Evolutionary conservation across 768 basidiomycete species (phyloP).

Genomic region (Boletus rubroflammeus): DNA sequence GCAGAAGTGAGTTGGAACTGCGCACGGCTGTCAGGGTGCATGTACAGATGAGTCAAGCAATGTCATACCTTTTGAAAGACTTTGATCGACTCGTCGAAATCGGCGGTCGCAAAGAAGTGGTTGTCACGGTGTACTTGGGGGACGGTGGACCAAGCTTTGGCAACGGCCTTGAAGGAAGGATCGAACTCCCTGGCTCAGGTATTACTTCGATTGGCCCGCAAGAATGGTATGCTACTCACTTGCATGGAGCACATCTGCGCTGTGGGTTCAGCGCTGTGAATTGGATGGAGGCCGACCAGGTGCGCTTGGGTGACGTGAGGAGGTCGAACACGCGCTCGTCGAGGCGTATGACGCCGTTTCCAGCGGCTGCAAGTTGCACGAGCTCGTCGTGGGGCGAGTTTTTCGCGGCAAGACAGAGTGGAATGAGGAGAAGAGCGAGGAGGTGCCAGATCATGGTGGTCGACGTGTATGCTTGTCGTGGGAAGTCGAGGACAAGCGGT

Average conservation of each 20-base stretch:
- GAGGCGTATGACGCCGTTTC: constrained; percentile 80
- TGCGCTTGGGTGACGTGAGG: constrained; percentile 67
- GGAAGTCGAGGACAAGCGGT: constrained; percentile 1
- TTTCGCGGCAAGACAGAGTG: constrained; percentile 30
- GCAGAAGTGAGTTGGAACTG: constrained; percentile 84
- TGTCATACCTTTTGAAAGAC: constrained; percentile 77
- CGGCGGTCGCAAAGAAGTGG: constrained; percentile 91
- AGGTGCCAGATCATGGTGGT: constrained; percentile 17
- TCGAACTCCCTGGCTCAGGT: constrained; percentile 67
- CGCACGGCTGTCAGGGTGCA: constrained; percentile 9
- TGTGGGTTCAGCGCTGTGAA: constrained; percentile 83
- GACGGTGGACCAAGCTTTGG: constrained; percentile 74
- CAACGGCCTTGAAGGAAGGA: constrained; percentile 77
- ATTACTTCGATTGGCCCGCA: not conserved
- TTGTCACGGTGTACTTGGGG: constrained; percentile 59
- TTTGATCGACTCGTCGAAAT: constrained; percentile 73
- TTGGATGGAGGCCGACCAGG: constrained; percentile 85
- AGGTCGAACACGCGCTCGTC: constrained; percentile 74
- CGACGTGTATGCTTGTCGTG: constrained; percentile 11
- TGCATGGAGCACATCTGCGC: constrained; percentile 90
- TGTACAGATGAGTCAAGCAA: not conserved
- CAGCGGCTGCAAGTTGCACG: constrained; percentile 59
- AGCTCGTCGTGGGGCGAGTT: constrained; percentile 51
- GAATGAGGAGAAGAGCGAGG: constrained; percentile 33
- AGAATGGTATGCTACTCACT: constrained; percentile 45